Conservation (phyloP, 139 green algal genomes). For the Eudorina sp. region DNA sequence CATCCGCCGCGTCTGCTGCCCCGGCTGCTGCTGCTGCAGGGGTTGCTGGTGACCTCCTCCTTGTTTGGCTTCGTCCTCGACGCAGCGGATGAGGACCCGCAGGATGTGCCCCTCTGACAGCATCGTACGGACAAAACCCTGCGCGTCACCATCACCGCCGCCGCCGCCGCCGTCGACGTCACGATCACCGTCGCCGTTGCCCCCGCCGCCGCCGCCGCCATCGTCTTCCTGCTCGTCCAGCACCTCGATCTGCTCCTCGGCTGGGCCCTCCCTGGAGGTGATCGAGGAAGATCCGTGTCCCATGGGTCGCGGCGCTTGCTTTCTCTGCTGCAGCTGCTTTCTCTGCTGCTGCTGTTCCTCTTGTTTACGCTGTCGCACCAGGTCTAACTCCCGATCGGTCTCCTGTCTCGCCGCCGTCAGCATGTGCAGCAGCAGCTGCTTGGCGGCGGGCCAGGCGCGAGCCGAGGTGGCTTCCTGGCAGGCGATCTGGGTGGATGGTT, state of each 20-base stretch:
- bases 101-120: slow-evolving; percentile 32
- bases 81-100: slow-evolving; percentile 22
- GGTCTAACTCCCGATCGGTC: background rate
- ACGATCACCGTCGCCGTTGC: background rate
- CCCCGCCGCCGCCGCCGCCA: background rate
- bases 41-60: background rate
- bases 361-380: no score
- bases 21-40: slow-evolving; percentile 1
- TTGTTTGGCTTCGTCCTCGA: slow-evolving; percentile 19
- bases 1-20: background rate
- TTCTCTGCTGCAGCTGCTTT: background rate
- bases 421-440: slow-evolving; percentile 23
- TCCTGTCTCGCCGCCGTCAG: background rate
- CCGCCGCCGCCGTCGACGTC: background rate
- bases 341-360: background rate
- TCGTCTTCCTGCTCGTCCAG: background rate
- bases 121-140: background rate
- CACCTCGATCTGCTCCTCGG: background rate
- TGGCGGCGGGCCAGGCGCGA: slow-evolving; percentile 10
- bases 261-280: background rate
- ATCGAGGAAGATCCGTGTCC: background rate
- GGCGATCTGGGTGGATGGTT: slow-evolving; percentile 4
- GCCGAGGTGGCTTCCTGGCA: slow-evolving; percentile 27
- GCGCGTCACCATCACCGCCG: background rate
- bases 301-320: background rate